These are phyloP conservation scores for Chlorella vulgaris DNA, from an alignment of 139 green algal species.

Conservation along the genomic window DNA sequence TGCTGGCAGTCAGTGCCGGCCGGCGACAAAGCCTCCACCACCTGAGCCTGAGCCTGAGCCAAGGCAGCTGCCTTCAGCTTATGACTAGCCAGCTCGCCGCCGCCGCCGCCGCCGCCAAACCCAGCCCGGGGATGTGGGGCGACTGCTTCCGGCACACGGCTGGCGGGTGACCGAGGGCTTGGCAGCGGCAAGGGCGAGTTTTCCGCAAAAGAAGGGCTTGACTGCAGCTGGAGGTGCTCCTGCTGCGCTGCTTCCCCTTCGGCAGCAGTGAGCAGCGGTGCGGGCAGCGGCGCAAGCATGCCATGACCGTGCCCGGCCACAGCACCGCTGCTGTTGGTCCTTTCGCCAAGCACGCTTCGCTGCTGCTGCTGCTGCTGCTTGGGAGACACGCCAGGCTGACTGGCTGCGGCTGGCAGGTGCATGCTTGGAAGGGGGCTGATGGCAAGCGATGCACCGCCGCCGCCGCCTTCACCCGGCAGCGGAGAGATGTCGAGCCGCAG, in stretches of 20 bases:
- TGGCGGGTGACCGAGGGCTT: neutral
- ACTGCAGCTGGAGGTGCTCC: neutral
- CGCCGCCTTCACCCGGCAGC: neutral
- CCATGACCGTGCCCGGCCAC: neutral
- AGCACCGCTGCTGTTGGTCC: neutral
- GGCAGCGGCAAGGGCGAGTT: neutral
- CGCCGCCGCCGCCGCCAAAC: neutral
- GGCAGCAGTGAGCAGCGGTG: neutral
- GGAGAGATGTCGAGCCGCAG: neutral
- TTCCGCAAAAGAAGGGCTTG: neutral
- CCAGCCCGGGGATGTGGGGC: too few relatives aligned
- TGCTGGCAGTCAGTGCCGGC: neutral
- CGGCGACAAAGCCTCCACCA: neutral
- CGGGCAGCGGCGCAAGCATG: constrained; percentile 1
- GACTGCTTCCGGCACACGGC: neutral
- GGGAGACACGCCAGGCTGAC: neutral
- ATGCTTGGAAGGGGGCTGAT: constrained; percentile 21
- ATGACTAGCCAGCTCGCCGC: neutral
- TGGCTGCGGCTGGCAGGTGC: neutral
- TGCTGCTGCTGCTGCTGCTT: neutral
- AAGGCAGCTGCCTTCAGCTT: neutral
- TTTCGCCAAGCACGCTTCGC: constrained; percentile 13
- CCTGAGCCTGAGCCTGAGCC: too few relatives aligned
- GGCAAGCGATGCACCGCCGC: neutral
- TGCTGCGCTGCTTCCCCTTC: neutral